Base-by-base conservation (phyloP, 495 filamentous ascomycete genomes). In the Gamarada debralockiae region DNA sequence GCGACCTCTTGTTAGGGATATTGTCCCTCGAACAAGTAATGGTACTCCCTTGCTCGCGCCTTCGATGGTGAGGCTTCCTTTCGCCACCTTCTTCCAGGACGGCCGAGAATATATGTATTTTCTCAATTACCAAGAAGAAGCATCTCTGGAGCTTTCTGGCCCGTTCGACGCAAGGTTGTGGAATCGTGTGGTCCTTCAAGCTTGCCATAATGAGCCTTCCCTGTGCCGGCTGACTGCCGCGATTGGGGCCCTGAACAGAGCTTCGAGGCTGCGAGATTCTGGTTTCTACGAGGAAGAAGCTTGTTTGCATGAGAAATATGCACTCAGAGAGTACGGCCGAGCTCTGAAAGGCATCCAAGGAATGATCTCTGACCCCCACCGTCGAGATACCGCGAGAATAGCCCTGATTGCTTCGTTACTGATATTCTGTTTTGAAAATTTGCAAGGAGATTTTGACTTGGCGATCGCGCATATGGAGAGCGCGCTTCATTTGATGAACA, bases 91-190 rank as follows among this genome's bases (percentile, higher is more conserved):
- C 24, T 48, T 53, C 21, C 27, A 36, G 23, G 40, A 44, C 27
- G 14, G 36, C 12, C 39, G 20, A 22, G 25, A 53, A 46, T 40
- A 53, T 1, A 18, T 15, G 27, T 53, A 53, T 27, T 53, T 53
- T 18, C 39, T 40, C 13, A 23, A 45, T 40, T 53, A 45, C 33
- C 50, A 44, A 36, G 50, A 53, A 18, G 33, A 46, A 40, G 29
- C 40, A 2, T n/a, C 41, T 17, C 25, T 25, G 12, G 41, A 45
- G 0, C 25, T 53, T 12, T 44, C 40, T 17, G 41, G 50, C 0
- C 14, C 36, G 0, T 45, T 53, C 33, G 40, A 44, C 12, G 40
- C 22, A 18, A 17, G n/a, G 1, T 23, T 53, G 6, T 53, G 50
- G 50, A 53, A 44, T 44, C 50, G 37, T 1, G 29, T 53, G n/a